phyloP scores from a whole-genome alignment of 352 stramenopile species.

The Globisporangium paddicum region DNA sequence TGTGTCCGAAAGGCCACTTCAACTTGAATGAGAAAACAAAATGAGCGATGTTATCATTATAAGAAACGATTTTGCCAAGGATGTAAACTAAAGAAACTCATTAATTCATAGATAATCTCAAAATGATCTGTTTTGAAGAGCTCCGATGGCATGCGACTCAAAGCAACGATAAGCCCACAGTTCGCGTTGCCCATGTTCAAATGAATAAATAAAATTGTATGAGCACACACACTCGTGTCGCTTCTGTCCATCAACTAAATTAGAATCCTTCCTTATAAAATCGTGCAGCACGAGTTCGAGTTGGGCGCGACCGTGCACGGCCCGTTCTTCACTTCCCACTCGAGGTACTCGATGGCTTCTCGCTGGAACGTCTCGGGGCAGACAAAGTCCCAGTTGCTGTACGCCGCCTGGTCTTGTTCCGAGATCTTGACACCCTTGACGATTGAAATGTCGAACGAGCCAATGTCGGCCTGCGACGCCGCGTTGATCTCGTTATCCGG shows the following conservation, averaged over 20 bases:
- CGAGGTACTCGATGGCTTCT: conserved; percentile 78
- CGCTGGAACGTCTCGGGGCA: conserved; percentile 76
- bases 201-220: too few relatives aligned
- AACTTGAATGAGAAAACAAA: too few relatives aligned
- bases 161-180: too few relatives aligned
- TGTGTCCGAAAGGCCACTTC: too few relatives aligned
- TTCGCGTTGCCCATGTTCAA: too few relatives aligned
- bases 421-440: conserved; percentile 72
- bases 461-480: conserved; percentile 75
- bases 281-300: conserved; percentile 63
- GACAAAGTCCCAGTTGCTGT: conserved; percentile 68
- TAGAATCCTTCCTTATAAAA: conserved; percentile 28
- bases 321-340: conserved; percentile 78
- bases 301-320: conserved; percentile 58
- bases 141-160: too few relatives aligned
- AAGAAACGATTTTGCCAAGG: too few relatives aligned
- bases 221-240: background rate
- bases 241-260: background rate
- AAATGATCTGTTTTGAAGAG: too few relatives aligned
- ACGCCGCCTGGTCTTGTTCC: conserved; percentile 65
- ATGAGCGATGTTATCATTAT: too few relatives aligned
- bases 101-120: too few relatives aligned
- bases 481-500: conserved; percentile 85
- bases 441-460: conserved; percentile 66
- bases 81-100: too few relatives aligned